A percentile compares a stretch with the other conserved stretches of the same genome.
These are phyloP conservation scores for Blumeriella jaapii DNA, from an alignment of 2,329 filamentous ascomycete genomes.

Conservation along the genomic window DNA sequence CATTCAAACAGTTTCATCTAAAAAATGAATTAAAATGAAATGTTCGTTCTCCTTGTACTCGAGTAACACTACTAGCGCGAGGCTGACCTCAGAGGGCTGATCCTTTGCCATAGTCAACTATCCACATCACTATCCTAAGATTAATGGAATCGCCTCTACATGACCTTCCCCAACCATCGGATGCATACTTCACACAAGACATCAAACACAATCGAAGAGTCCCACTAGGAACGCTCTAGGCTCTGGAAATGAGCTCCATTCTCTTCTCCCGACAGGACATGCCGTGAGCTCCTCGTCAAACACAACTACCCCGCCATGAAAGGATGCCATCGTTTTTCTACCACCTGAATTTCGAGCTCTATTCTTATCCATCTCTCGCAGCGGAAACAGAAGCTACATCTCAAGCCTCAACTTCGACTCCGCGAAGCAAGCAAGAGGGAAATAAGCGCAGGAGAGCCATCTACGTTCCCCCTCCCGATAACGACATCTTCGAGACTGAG, in stretches of 20 bases:
- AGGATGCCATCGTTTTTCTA: constrained; percentile 41
- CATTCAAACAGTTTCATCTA: too few species aligned
- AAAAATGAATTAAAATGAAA: too few species aligned
- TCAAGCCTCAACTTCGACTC: background rate
- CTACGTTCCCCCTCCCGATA: constrained; percentile 40
- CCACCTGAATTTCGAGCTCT: constrained; percentile 56
- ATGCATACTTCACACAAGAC: too few species aligned
- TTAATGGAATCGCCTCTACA: too few species aligned
- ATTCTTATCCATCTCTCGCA: constrained; percentile 28
- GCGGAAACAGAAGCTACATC: constrained; percentile 1
- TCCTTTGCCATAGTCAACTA: too few species aligned
- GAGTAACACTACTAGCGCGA: background rate
- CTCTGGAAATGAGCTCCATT: background rate
- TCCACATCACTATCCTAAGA: too few species aligned
- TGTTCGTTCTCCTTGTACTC: too few species aligned
- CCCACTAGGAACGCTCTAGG: constrained; percentile 10
- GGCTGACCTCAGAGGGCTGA: too few species aligned
- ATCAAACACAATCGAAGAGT: constrained; percentile 9
- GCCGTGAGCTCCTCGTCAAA: background rate
- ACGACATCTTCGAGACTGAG: constrained; percentile 32
- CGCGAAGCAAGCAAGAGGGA: constrained; percentile 5
- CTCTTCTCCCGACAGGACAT: background rate
- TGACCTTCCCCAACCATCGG: too few species aligned
- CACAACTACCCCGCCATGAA: constrained; percentile 1
- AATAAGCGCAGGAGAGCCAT: constrained; percentile 19